Evolutionary conservation across 495 filamentous ascomycete species (phyloP).

Genomic region (Lophiotrema nucula): DNA sequence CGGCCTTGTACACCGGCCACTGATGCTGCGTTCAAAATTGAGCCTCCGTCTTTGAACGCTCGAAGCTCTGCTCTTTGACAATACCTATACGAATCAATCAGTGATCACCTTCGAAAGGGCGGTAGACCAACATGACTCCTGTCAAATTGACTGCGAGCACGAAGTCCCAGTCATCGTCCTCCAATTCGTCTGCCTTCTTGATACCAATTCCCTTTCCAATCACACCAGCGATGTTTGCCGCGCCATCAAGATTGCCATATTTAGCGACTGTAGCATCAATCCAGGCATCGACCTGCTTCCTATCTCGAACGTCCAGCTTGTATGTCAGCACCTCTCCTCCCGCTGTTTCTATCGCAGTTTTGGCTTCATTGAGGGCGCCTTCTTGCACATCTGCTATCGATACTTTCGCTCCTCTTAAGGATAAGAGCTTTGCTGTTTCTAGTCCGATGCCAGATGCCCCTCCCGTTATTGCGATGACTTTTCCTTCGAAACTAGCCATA

Average conservation of each 20-base stretch:
- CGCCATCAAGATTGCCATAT: conserved; percentile 20
- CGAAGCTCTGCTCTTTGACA: conserved; percentile 16
- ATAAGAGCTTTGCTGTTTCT: conserved; percentile 7
- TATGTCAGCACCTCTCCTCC: not conserved
- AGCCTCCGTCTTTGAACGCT: conserved; percentile 12
- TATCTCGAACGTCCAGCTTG: conserved; percentile 6
- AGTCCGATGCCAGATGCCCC: conserved; percentile 21
- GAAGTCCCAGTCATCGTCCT: conserved; percentile 19
- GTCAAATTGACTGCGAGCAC: conserved; percentile 19
- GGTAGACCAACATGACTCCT: conserved; percentile 10
- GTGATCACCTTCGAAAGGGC: conserved; percentile 13
- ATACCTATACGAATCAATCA: conserved; percentile 24
- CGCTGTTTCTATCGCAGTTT: not conserved
- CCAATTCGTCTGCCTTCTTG: conserved; percentile 4
- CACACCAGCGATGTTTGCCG: conserved; percentile 20
- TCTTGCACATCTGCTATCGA: conserved; percentile 10
- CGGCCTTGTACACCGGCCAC: conserved; percentile 19
- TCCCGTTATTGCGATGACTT: not conserved
- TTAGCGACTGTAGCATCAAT: conserved; percentile 5
- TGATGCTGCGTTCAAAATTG: conserved; percentile 19
- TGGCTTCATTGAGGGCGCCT: not conserved
- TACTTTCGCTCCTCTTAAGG: conserved; percentile 8
- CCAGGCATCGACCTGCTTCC: conserved; percentile 17
- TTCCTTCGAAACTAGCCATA: not conserved
- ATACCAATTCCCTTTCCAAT: conserved; percentile 3